These are phyloP conservation scores for Solanum pennellii DNA, from an alignment of 257 asterid genomes.

Conservation along the genomic window DNA sequence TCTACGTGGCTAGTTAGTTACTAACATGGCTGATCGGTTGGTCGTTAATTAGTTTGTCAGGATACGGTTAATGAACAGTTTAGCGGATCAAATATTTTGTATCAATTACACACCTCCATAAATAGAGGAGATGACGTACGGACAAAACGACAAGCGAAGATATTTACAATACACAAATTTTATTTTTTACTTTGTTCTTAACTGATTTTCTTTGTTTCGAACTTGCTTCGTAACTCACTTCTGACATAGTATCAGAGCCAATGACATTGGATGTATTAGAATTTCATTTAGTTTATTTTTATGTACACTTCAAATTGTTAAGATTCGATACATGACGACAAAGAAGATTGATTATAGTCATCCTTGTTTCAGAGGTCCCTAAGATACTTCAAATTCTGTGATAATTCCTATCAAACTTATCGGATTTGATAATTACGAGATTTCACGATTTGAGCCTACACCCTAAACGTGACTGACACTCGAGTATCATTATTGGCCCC, in stretches of 20 bases:
- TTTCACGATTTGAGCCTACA: too few species aligned
- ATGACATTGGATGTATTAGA: not conserved
- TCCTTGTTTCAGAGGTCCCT: not conserved
- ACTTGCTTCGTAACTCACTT: not conserved
- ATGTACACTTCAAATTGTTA: not conserved
- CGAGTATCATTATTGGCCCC: too few species aligned
- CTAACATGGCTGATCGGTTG: too few species aligned
- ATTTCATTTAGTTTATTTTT: too few species aligned
- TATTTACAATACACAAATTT: too few species aligned
- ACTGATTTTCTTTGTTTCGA: too few species aligned
- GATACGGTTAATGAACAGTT: not conserved
- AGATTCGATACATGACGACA: not conserved
- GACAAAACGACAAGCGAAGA: not conserved
- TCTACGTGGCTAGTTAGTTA: too few species aligned
- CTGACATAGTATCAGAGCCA: not conserved
- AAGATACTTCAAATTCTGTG: too few species aligned
- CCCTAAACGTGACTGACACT: too few species aligned
- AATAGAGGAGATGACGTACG: not conserved
- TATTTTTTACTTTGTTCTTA: too few species aligned
- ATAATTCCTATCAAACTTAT: too few species aligned
- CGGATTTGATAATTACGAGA: too few species aligned
- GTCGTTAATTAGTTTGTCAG: not conserved
- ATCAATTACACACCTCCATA: not conserved
- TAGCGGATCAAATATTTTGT: not conserved
- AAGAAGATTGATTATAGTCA: not conserved